Percentiles rank a stretch among this genome's conserved stretches.
Conservation (phyloP, 1,284 basidiomycete species). For the Exobasidium cylindrosporum region DNA sequence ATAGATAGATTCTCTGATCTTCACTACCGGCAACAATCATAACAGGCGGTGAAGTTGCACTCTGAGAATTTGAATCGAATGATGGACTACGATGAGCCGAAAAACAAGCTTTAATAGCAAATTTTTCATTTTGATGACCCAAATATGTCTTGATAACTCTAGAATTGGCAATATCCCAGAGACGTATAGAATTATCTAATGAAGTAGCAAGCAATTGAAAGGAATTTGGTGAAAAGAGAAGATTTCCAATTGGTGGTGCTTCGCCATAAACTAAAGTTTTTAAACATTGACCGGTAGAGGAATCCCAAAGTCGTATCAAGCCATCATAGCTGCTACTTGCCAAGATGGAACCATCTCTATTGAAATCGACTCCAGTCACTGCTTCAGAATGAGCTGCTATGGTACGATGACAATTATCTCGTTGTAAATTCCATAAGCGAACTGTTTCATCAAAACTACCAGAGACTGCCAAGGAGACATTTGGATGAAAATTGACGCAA, state of each 20-base stretch:
- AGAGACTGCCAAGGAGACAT: conserved; percentile 81
- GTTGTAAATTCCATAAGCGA: conserved; percentile 87
- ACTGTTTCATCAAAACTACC: conserved; percentile 94
- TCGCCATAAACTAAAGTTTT: conserved; percentile 87
- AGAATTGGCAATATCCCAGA: conserved; percentile 92
- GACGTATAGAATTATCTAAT: conserved; percentile 83
- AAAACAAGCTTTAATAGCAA: conserved; percentile 57
- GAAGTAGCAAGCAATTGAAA: conserved; percentile 82
- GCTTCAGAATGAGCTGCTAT: conserved; percentile 91
- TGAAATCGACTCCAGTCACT: conserved; percentile 88
- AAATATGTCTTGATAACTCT: conserved; percentile 88
- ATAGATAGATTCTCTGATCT: conserved; percentile 80
- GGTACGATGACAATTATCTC: conserved; percentile 55
- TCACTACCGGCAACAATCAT: conserved; percentile 79
- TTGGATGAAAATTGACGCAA: conserved; percentile 83
- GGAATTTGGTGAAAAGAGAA: conserved; percentile 86
- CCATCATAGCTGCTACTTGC: conserved; percentile 94
- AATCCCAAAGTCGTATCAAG: conserved; percentile 80
- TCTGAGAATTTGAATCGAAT: background rate
- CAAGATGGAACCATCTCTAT: conserved; percentile 87
- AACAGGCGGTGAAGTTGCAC: conserved; percentile 1
- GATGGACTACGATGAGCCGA: background rate
- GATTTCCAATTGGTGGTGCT: conserved; percentile 84
- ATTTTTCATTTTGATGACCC: conserved; percentile 77
- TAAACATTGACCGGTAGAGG: conserved; percentile 90